Percentiles rank a stretch among this genome's conserved stretches.
phyloP scores from a whole-genome alignment of 2,329 filamentous ascomycete species.

The Phoma sp. region DNA sequence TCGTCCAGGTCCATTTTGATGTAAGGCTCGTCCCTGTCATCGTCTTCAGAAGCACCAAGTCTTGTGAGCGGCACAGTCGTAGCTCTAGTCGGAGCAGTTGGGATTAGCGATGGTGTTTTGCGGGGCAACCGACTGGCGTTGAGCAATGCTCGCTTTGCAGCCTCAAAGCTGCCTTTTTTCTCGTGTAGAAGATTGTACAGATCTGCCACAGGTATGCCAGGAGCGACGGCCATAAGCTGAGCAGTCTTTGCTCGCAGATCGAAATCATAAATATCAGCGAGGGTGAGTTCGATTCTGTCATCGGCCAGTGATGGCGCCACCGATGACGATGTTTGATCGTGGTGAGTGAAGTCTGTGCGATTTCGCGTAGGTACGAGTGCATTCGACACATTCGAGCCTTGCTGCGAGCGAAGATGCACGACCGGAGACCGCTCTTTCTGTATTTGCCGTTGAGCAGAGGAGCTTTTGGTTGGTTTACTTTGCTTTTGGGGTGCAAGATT shows the following conservation, averaged over 20 bases:
- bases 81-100: no score
- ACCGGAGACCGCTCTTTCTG: no score
- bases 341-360: neutral
- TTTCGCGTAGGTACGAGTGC: neutral
- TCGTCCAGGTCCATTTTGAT: slow-evolving; percentile 27
- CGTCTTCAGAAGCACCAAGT: neutral
- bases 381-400: no score
- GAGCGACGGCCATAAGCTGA: slow-evolving; percentile 26
- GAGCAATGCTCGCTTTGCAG: slow-evolving; percentile 4
- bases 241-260: slow-evolving; percentile 22
- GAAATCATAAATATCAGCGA: slow-evolving; percentile 25
- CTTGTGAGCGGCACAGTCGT: neutral
- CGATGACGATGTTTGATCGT: neutral
- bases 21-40: slow-evolving; percentile 13
- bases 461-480: neutral
- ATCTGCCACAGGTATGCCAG: slow-evolving; percentile 20
- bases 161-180: slow-evolving; percentile 10
- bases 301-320: neutral
- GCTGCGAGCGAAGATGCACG: no score
- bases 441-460: neutral
- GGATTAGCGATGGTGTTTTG: neutral
- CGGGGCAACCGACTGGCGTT: neutral
- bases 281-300: neutral
- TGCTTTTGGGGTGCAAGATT: neutral
- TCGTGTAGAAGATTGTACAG: slow-evolving; percentile 27